These are phyloP conservation scores for Blastomyces parvus DNA, from an alignment of 2,329 filamentous ascomycete genomes.

Conservation along the genomic window DNA sequence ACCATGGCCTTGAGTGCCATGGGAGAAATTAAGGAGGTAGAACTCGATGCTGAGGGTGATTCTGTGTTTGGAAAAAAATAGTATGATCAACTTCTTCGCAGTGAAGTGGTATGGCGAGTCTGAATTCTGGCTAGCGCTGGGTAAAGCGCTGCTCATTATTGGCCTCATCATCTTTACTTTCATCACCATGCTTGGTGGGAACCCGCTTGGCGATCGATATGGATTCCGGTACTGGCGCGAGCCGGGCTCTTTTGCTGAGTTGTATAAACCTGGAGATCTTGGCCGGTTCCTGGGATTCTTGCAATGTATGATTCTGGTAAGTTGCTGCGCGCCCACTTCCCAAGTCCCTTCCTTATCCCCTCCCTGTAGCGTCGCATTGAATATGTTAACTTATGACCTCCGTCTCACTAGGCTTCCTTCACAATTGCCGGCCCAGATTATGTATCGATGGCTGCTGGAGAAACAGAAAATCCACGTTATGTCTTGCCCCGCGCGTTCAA, in stretches of 20 bases:
- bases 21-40: not conserved
- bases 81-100: constrained; percentile 58
- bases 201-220: constrained; percentile 60
- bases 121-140: constrained; percentile 64
- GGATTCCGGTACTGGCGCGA: constrained; percentile 60
- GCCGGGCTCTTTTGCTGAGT: constrained; percentile 61
- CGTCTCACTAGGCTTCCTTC: constrained; percentile 48
- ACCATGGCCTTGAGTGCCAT: not conserved
- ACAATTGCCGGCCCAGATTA: constrained; percentile 60
- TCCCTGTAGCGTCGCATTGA: not conserved
- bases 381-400: not conserved
- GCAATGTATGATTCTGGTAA: constrained; percentile 52
- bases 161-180: constrained; percentile 69
- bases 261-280: constrained; percentile 54
- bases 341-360: too few relatives aligned
- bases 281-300: constrained; percentile 70
- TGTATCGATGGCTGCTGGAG: constrained; percentile 55
- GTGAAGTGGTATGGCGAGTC: constrained; percentile 68
- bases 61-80: constrained; percentile 16
- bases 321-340: not conserved
- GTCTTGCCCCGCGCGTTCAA: constrained; percentile 67
- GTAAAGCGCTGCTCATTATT: constrained; percentile 62
- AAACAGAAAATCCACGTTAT: constrained; percentile 59
- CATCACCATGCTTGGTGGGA: constrained; percentile 72
- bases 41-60: not conserved